Evolutionary conservation across 1,284 basidiomycete genomes (phyloP).

Genomic region (Rhodotorula sp.): DNA sequence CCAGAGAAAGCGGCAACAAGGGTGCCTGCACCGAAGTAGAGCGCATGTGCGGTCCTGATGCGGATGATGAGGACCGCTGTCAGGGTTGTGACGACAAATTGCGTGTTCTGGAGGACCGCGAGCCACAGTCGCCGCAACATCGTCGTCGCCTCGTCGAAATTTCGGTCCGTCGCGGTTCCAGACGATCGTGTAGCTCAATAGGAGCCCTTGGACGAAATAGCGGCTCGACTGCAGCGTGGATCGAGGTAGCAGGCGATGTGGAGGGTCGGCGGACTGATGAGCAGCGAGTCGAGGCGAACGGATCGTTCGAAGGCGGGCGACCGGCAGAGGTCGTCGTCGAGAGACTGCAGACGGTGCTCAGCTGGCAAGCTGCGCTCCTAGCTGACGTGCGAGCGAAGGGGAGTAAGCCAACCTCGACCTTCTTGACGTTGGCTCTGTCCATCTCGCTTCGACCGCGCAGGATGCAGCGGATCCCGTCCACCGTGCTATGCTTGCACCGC

Average conservation of each 20-base stretch:
- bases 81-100: conserved; percentile 45
- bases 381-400: no score
- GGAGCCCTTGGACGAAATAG: no score
- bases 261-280: no score
- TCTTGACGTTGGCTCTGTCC: background rate
- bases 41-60: conserved; percentile 45
- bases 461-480: conserved; percentile 4
- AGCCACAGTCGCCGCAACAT: conserved; percentile 33
- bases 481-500: background rate
- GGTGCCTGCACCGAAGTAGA: conserved; percentile 46
- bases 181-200: no score
- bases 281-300: no score
- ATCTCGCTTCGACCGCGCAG: background rate
- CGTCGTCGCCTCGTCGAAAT: background rate
- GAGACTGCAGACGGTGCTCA: no score
- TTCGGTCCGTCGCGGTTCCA: background rate
- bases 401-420: background rate
- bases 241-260: no score
- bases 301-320: no score
- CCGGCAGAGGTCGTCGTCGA: no score
- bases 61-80: conserved; percentile 43
- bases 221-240: no score
- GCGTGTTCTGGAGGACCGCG: conserved; percentile 37
- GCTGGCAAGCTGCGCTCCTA: no score
- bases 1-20: conserved; percentile 45